Evolutionary conservation across 371 early-diverging fungal species (phyloP).

Genomic region (Actinomortierella wolfii): DNA sequence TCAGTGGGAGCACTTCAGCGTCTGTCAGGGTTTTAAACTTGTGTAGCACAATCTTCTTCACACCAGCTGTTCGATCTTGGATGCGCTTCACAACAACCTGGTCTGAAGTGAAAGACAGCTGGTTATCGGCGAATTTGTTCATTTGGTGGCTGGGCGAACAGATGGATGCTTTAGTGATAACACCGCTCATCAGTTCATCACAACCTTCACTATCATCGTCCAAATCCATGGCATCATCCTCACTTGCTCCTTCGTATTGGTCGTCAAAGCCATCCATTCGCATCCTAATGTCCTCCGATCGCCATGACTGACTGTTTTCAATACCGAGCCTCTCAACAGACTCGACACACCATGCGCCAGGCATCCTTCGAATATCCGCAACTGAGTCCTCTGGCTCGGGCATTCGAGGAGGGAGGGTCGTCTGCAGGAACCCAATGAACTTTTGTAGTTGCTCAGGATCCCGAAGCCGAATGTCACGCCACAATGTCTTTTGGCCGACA

Average conservation of each 20-base stretch:
- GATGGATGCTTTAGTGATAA: too few relatives aligned
- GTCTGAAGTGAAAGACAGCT: constrained; percentile 18
- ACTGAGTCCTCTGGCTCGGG: too few relatives aligned
- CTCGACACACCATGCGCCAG: too few relatives aligned
- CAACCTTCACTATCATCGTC: too few relatives aligned
- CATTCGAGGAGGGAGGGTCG: background rate
- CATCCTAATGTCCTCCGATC: too few relatives aligned
- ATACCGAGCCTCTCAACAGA: too few relatives aligned
- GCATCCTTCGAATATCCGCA: too few relatives aligned
- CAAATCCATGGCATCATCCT: too few relatives aligned
- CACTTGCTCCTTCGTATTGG: background rate
- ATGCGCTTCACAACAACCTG: constrained; percentile 27
- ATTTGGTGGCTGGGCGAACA: too few relatives aligned
- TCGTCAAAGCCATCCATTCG: background rate
- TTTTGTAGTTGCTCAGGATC: constrained; percentile 16
- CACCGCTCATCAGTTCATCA: too few relatives aligned
- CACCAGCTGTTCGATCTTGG: constrained; percentile 25
- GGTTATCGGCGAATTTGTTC: background rate
- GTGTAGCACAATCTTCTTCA: constrained; percentile 44
- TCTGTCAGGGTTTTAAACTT: constrained; percentile 39
- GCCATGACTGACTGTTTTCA: too few relatives aligned
- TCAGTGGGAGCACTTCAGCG: constrained; percentile 26
- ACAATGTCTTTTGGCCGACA: constrained; percentile 41
- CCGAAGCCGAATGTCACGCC: constrained; percentile 44
- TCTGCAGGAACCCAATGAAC: constrained; percentile 2